phyloP scores from a whole-genome alignment of 495 filamentous ascomycete genomes.

The Penicillium canescens region DNA sequence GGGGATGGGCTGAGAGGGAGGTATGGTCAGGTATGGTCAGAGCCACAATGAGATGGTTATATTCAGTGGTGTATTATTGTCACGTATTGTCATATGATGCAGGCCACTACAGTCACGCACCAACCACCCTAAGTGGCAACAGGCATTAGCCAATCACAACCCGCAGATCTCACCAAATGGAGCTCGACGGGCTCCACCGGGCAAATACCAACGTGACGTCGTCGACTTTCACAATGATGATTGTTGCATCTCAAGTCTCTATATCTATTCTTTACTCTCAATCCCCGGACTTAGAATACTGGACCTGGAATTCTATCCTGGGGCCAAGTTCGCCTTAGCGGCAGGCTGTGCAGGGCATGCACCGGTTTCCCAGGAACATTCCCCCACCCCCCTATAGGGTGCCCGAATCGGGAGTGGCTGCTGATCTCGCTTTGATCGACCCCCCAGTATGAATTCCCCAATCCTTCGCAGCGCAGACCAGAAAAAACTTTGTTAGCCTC shows the following conservation, averaged over 20 bases:
- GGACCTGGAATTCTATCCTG: too few relatives aligned
- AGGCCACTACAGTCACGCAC: slow-evolving; percentile 34
- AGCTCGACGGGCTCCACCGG: not conserved
- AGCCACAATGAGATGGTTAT: not conserved
- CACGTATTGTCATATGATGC: not conserved
- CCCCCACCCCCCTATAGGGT: slow-evolving; percentile 7
- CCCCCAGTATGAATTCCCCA: slow-evolving; percentile 8
- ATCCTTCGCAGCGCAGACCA: slow-evolving; percentile 10
- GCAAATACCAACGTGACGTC: slow-evolving; percentile 24
- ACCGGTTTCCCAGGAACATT: slow-evolving; percentile 7
- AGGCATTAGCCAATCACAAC: slow-evolving; percentile 19
- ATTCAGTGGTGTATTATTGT: not conserved
- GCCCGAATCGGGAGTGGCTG: slow-evolving; percentile 8
- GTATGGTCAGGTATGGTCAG: slow-evolving; percentile 19
- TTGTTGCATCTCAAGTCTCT: too few relatives aligned
- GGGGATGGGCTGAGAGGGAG: slow-evolving; percentile 24
- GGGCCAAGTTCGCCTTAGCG: not conserved
- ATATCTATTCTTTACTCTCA: too few relatives aligned
- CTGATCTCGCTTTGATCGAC: slow-evolving; percentile 10
- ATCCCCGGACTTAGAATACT: too few relatives aligned
- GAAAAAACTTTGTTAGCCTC: slow-evolving; percentile 7
- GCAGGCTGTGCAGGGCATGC: slow-evolving; percentile 9
- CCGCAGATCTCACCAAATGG: not conserved
- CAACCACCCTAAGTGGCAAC: slow-evolving; percentile 23
- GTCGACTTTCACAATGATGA: slow-evolving; percentile 10